Conservation (phyloP, 2,329 filamentous ascomycete species). For the Fusarium guadeloupense region DNA sequence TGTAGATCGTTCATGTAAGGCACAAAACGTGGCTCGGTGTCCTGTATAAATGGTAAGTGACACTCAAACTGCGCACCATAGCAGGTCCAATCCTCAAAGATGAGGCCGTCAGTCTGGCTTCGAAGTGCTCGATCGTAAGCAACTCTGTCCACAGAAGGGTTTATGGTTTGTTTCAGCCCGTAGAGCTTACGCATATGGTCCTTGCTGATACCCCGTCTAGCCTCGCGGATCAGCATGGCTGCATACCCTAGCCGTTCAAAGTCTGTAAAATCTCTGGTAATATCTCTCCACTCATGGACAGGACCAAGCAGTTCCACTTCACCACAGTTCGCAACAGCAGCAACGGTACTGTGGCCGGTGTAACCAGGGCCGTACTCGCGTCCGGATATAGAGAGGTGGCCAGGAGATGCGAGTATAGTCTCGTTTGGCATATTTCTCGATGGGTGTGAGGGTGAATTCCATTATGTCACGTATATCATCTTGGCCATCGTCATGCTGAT, state of each 20-base stretch:
- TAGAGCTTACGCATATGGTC: slow-evolving; percentile 18
- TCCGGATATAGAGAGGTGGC: not conserved
- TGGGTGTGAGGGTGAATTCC: slow-evolving; percentile 26
- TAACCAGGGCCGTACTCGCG: slow-evolving; percentile 1
- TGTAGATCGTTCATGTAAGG: slow-evolving; percentile 21
- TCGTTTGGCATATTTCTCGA: slow-evolving; percentile 26
- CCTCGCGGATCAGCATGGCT: not conserved
- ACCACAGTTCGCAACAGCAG: slow-evolving; percentile 7
- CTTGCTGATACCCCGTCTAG: slow-evolving; percentile 7
- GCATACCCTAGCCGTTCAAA: slow-evolving; percentile 1
- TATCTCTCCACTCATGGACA: not conserved
- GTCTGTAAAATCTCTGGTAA: not conserved
- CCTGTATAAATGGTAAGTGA: slow-evolving; percentile 10
- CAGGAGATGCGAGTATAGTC: slow-evolving; percentile 32
- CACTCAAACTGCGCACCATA: slow-evolving; percentile 2
- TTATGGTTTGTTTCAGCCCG: slow-evolving; percentile 21
- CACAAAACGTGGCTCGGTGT: slow-evolving; percentile 13
- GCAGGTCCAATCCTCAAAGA: slow-evolving; percentile 37
- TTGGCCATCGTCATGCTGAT: not conserved
- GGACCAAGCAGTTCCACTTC: slow-evolving; percentile 6
- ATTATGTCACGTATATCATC: no score
- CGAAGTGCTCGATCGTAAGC: slow-evolving; percentile 19
- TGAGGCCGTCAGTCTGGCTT: slow-evolving; percentile 15
- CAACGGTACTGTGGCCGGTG: slow-evolving; percentile 31
- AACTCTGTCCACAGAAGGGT: slow-evolving; percentile 2